Evolutionary conservation across 208 protist species (phyloP).

Genomic region (Leptomonas seymouri): DNA sequence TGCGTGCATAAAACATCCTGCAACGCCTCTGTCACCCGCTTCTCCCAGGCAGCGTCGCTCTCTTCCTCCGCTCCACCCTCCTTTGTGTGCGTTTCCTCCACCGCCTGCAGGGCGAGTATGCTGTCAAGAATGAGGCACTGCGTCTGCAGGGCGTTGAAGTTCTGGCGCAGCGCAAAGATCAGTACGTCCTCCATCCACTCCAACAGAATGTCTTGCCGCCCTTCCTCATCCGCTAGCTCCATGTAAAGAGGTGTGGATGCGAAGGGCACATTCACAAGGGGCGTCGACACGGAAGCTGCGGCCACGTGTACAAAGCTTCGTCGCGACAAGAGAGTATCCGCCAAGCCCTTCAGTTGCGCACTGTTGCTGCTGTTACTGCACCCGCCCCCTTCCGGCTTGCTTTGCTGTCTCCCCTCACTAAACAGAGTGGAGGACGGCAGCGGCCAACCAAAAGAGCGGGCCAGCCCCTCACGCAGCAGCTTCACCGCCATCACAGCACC

Average conservation of each 20-base stretch:
- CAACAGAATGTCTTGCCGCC: constrained; percentile 49
- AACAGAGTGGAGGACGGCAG: constrained; percentile 5
- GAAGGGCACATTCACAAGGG: not conserved
- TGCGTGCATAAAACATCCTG: constrained; percentile 53
- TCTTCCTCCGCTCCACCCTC: constrained; percentile 16
- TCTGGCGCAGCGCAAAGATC: constrained; percentile 39
- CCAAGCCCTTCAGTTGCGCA: constrained; percentile 9
- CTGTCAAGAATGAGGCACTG: constrained; percentile 70
- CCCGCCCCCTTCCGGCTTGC: not conserved
- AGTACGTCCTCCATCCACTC: constrained; percentile 83
- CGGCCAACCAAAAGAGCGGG: constrained; percentile 41
- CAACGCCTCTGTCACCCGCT: constrained; percentile 34
- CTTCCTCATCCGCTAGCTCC: constrained; percentile 38
- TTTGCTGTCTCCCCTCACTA: not conserved
- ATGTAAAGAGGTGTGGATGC: constrained; percentile 29
- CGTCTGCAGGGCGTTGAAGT: constrained; percentile 60
- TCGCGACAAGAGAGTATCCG: constrained; percentile 27
- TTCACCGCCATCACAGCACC: constrained; percentile 12
- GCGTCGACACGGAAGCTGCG: not conserved
- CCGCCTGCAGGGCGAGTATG: constrained; percentile 46
- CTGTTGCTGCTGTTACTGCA: not conserved
- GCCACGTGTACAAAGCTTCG: constrained; percentile 8
- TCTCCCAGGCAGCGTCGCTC: constrained; percentile 18
- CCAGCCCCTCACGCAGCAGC: constrained; percentile 32
- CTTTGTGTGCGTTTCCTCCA: constrained; percentile 24